Percentiles rank a stretch among this genome's conserved stretches.
These are phyloP conservation scores for Talaromyces nanjingensis DNA, from an alignment of 495 filamentous ascomycete species.

Conservation along the genomic window DNA sequence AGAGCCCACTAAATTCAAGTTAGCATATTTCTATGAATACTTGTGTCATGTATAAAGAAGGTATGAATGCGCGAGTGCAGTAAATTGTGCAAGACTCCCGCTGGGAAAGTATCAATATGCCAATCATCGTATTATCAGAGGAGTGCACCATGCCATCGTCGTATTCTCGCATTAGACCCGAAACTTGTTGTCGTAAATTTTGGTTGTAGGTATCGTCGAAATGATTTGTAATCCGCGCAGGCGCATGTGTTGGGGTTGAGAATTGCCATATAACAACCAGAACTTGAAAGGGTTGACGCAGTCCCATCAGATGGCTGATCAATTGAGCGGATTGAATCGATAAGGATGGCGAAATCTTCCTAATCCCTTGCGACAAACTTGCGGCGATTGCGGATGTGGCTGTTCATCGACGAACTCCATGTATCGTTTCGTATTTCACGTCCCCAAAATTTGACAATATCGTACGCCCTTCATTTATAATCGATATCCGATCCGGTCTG, in stretches of 20 bases:
- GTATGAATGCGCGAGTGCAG: background rate
- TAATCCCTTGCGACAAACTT: background rate
- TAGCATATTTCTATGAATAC: background rate
- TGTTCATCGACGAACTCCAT: background rate
- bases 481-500: background rate
- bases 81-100: background rate
- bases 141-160: background rate
- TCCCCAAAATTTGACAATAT: background rate
- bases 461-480: too few species aligned
- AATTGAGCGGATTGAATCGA: too few species aligned
- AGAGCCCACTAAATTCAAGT: constrained; percentile 56
- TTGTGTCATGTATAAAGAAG: background rate
- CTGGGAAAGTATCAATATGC: background rate
- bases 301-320: too few species aligned
- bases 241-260: background rate
- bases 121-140: background rate
- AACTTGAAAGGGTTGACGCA: too few species aligned
- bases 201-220: background rate
- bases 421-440: background rate
- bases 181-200: background rate
- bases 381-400: background rate
- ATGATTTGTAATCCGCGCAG: background rate
- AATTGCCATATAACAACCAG: too few species aligned
- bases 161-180: background rate
- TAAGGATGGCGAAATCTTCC: background rate